Conservation (phyloP, 805 yeast genomes). For the Kodamaea nitidulidarum region DNA sequence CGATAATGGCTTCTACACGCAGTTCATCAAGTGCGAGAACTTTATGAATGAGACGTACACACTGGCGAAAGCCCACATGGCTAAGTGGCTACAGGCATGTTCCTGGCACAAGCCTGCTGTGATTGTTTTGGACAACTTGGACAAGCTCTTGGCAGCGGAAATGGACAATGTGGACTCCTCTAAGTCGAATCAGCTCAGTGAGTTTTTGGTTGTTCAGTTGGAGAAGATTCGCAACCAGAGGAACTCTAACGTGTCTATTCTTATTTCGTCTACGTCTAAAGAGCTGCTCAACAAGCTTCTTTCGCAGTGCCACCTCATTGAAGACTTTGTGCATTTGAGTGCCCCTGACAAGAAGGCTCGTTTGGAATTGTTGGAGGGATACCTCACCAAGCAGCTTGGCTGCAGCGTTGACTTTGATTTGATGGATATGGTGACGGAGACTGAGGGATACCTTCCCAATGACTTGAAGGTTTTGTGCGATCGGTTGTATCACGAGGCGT, state of each 20-base stretch:
- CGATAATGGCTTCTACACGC: constrained; percentile 42
- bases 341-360: constrained; percentile 71
- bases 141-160: constrained; percentile 66
- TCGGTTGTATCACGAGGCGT: constrained; percentile 55
- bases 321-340: constrained; percentile 52
- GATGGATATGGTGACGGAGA: constrained; percentile 52
- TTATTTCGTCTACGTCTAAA: constrained; percentile 62
- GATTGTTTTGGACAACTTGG: constrained; percentile 73
- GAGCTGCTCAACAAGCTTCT: constrained; percentile 60
- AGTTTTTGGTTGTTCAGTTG: constrained; percentile 46
- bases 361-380: constrained; percentile 40
- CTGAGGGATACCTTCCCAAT: constrained; percentile 87
- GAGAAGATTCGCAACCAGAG: constrained; percentile 44
- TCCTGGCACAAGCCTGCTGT: constrained; percentile 79
- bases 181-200: constrained; percentile 61
- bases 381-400: constrained; percentile 25
- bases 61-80: constrained; percentile 39
- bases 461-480: constrained; percentile 73
- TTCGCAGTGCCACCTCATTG: constrained; percentile 67
- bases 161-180: constrained; percentile 52
- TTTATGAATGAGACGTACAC: constrained; percentile 52
- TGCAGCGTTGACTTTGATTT: constrained; percentile 38
- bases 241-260: constrained; percentile 46
- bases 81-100: constrained; percentile 45
- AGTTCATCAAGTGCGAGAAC: constrained; percentile 50